phyloP scores from a whole-genome alignment of 805 yeast genomes.

The Saccharomycopsis lassenensis region DNA sequence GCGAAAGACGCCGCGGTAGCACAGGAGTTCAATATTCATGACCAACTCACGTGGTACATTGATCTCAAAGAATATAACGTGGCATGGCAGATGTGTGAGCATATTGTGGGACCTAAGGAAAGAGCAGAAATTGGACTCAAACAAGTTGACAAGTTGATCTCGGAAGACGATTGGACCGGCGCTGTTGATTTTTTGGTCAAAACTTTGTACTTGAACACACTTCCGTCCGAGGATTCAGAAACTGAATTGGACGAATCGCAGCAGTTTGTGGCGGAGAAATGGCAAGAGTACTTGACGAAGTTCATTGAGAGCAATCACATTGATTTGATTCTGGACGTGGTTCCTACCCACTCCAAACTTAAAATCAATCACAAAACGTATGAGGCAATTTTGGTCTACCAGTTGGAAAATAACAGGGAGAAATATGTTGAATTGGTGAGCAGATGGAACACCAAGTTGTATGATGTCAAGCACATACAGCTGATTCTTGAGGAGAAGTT shows the following conservation, averaged over 20 bases:
- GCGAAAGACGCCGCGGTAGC: constrained; percentile 77
- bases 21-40: constrained; percentile 56
- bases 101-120: constrained; percentile 37
- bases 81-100: constrained; percentile 73
- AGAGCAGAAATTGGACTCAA: constrained; percentile 51
- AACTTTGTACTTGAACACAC: constrained; percentile 25
- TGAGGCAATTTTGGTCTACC: constrained; percentile 36
- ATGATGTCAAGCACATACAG: constrained; percentile 35
- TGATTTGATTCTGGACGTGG: constrained; percentile 33
- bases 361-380: constrained; percentile 30
- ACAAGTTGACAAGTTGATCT: constrained; percentile 29
- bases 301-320: constrained; percentile 40
- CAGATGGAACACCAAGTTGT: constrained; percentile 49
- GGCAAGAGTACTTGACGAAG: constrained; percentile 55
- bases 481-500: constrained; percentile 36
- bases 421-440: constrained; percentile 34
- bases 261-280: constrained; percentile 30
- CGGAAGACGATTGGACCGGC: constrained; percentile 38
- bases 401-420: constrained; percentile 28
- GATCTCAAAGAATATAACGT: constrained; percentile 41
- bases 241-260: constrained; percentile 11
- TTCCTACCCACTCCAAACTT: constrained; percentile 42
- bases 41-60: constrained; percentile 63
- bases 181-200: constrained; percentile 40
- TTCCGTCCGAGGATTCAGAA: constrained; percentile 20